Conservation (phyloP, 495 filamentous ascomycete species). For the Lentithecium fluviatile region DNA sequence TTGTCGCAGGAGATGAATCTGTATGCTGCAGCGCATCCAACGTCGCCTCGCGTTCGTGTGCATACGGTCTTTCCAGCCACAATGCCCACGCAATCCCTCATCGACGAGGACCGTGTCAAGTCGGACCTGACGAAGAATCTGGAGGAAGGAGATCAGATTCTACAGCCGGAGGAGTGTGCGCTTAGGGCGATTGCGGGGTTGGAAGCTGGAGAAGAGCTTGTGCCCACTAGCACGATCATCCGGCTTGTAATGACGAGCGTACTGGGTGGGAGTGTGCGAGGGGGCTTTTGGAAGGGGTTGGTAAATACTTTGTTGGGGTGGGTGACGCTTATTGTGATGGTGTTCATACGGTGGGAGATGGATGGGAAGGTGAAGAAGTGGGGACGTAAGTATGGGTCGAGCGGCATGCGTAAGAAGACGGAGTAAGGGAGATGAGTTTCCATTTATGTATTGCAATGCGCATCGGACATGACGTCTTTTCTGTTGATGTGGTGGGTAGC, state of each 20-base stretch:
- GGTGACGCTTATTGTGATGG: constrained; percentile 1
- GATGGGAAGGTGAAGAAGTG: constrained; percentile 9
- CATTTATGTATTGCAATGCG: no score
- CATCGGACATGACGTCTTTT: no score
- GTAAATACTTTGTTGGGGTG: constrained; percentile 1
- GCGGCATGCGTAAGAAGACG: not conserved
- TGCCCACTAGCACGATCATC: constrained; percentile 8
- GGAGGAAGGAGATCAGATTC: constrained; percentile 13
- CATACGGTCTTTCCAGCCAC: constrained; percentile 19
- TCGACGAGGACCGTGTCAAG: constrained; percentile 20
- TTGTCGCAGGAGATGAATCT: constrained; percentile 11
- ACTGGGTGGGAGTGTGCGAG: not conserved
- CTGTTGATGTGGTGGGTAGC: no score
- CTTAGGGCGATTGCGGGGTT: constrained; percentile 6
- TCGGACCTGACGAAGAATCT: constrained; percentile 14
- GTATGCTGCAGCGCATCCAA: constrained; percentile 18
- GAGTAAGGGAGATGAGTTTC: no score
- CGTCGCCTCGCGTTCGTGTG: constrained; percentile 6
- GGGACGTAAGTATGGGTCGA: constrained; percentile 3
- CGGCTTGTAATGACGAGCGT: constrained; percentile 1
- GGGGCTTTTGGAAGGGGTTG: not conserved
- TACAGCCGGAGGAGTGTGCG: constrained; percentile 6
- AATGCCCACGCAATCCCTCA: constrained; percentile 1
- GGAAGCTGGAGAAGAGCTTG: constrained; percentile 7
- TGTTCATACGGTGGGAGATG: constrained; percentile 18